Base-by-base conservation (phyloP, 108 stramenopile genomes). In the Pinguiococcus pyrenoidosus region DNA sequence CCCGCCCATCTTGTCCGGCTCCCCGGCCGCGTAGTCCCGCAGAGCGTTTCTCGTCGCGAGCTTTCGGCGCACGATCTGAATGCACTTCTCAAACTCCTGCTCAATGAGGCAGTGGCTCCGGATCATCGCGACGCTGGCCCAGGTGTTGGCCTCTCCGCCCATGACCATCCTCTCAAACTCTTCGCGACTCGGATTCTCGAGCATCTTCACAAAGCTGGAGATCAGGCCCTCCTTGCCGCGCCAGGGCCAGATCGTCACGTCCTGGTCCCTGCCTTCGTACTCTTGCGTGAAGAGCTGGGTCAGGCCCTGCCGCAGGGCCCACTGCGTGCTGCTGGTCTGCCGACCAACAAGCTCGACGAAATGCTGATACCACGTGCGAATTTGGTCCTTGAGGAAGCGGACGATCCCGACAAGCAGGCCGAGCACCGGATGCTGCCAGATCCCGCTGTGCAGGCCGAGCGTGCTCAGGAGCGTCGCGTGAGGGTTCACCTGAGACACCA, bases 161-260 rank as follows among this genome's bases (percentile, higher is more conserved):
- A 9, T 2, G 18, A 66, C 12, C 25, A 64, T 34, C 24, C 24
- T 41, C 16, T 43, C 39, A 43, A 83, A 87, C 46, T 89, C 89
- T 1, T 66, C 70, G 25, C 76, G 61, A 26, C 68, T 67, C 23
- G 92, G 91, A 60, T 98, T 98, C 53, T 79, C 78, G 34, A 95
- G 72, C 49, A 69, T 69, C 54, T 83, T 76, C 40, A 81, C 49
- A 39, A 92, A 59, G 5, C 83, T 81, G 43, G 69, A 74, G 2
- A 79, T 54, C n/a, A 92, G 48, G 21, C 73, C 62, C 32, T 86
- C 71, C 42, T 89, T 82, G 22, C 77, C 73, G 26, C 69, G 54
- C 86, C 90, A 89, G 8, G 96, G 96, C 32, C 84, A 79, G 34
- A 98, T 56, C 12, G 92, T 92, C n/a, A 98, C 75, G 62, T 98